phyloP scores from a whole-genome alignment of 306 rosid species.

The Malus fusca region DNA sequence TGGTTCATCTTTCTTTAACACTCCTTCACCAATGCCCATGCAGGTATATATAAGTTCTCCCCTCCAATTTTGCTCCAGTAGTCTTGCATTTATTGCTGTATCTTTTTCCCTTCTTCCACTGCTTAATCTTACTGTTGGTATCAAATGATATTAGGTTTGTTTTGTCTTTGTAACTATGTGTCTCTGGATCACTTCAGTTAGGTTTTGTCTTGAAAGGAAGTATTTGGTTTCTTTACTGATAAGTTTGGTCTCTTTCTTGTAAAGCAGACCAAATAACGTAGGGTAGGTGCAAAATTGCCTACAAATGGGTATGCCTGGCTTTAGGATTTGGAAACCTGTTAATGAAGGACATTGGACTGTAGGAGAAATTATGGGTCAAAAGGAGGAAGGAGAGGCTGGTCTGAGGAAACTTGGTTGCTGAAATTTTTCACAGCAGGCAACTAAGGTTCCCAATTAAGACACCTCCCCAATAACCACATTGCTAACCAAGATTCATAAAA shows the following conservation, averaged over 20 bases:
- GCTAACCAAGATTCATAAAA: neutral
- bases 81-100: neutral
- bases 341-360: neutral
- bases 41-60: slow-evolving; percentile 42
- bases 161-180: neutral
- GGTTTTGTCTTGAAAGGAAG: neutral
- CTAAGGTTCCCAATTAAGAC: neutral
- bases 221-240: neutral
- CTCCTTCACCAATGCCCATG: slow-evolving; percentile 79
- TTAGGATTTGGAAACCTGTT: neutral
- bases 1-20: slow-evolving; percentile 66
- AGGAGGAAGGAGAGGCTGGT: neutral
- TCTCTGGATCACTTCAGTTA: neutral
- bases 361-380: neutral
- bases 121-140: neutral
- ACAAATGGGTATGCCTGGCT: neutral
- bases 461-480: neutral
- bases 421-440: neutral
- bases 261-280: neutral
- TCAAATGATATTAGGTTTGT: neutral
- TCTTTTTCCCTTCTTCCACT: neutral
- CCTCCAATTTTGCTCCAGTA: neutral
- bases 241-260: neutral
- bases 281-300: neutral
- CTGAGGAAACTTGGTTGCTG: neutral